Evolutionary conservation across 2,329 filamentous ascomycete genomes (phyloP), one percentile per base, ranked within the genome.

Genomic region (Fusarium transvaalense): DNA sequence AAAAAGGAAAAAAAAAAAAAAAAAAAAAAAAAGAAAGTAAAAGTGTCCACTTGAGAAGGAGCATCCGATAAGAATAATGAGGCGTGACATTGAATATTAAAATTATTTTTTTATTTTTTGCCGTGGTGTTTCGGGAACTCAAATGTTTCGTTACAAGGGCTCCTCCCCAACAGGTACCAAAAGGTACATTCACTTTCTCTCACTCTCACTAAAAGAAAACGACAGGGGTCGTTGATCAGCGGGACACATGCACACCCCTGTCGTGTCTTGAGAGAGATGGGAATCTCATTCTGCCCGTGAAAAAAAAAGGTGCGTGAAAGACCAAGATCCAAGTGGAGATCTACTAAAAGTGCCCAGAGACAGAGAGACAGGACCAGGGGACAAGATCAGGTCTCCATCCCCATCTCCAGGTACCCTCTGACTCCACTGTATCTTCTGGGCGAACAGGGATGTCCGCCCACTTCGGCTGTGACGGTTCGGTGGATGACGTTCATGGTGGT

Each of bases 171-270:
- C 10, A 45, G 66, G 66, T 70, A 69, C 66, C 60, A 19, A 25
- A 27, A 66, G 43, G 62, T 69, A 69, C 66, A 57, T 61, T 37
- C n/a, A n/a, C 25, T 55, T 15, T 13, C 3, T 29, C 10, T 29
- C 29, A 12, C 29, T 29, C 29, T 10, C n/a, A 31, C 10, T 5
- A 6, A 42, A 29, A 42, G 38, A 47, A 38, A 29, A 39, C 4
- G 63, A 60, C 66, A 70, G 66, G 66, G 66, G 66, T 56, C 9
- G 35, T 32, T 53, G 67, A 70, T 70, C 63, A 70, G 67, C 63
- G 60, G 63, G 67, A 64, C 66, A 66, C 48, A 57, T 61, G 48
- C 55, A 60, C 66, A 66, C 57, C 66, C 65, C 51, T 57, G 65
- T 58, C 52, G 47, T 62, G 56, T 42, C 47, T 46, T 48, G 47